Evolutionary conservation across 1,139 yeast genomes (phyloP).

Genomic region (Yamadazyma siamensis): DNA sequence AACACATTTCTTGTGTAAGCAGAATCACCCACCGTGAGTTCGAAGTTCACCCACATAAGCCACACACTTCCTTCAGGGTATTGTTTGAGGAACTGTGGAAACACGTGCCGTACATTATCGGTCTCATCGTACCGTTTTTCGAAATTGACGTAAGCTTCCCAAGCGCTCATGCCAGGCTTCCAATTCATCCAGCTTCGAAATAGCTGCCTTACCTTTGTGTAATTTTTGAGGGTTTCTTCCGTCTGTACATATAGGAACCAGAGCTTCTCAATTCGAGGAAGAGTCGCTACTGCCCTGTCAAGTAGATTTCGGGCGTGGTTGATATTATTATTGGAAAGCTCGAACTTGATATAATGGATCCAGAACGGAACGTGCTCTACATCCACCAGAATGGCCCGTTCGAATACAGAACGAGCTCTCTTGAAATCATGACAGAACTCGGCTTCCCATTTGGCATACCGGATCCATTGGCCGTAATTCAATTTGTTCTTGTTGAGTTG

Average conservation of each 20-base stretch:
- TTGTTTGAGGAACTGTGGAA: conserved; percentile 50
- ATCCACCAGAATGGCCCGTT: conserved; percentile 80
- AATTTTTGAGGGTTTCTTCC: conserved; percentile 74
- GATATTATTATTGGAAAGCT: conserved; percentile 65
- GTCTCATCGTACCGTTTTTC: conserved; percentile 66
- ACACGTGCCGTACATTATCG: conserved; percentile 57
- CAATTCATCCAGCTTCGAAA: conserved; percentile 82
- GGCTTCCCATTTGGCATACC: conserved; percentile 87
- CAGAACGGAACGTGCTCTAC: conserved; percentile 76
- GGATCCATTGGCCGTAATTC: conserved; percentile 84
- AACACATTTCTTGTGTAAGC: conserved; percentile 54
- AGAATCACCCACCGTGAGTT: conserved; percentile 15
- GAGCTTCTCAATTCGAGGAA: conserved; percentile 79
- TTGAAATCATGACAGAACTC: conserved; percentile 69
- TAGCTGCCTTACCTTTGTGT: conserved; percentile 57
- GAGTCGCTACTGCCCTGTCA: conserved; percentile 68
- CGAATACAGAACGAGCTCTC: conserved; percentile 81
- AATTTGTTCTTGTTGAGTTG: conserved; percentile 79
- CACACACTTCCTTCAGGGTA: conserved; percentile 59
- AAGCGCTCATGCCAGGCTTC: conserved; percentile 63
- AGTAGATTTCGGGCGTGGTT: conserved; percentile 87
- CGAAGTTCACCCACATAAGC: conserved; percentile 47
- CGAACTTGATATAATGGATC: conserved; percentile 80
- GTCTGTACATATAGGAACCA: conserved; percentile 84
- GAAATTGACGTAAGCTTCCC: conserved; percentile 73